These are phyloP conservation scores for Haematococcus lacustris DNA, from an alignment of 139 green algal species.

Conservation along the genomic window DNA sequence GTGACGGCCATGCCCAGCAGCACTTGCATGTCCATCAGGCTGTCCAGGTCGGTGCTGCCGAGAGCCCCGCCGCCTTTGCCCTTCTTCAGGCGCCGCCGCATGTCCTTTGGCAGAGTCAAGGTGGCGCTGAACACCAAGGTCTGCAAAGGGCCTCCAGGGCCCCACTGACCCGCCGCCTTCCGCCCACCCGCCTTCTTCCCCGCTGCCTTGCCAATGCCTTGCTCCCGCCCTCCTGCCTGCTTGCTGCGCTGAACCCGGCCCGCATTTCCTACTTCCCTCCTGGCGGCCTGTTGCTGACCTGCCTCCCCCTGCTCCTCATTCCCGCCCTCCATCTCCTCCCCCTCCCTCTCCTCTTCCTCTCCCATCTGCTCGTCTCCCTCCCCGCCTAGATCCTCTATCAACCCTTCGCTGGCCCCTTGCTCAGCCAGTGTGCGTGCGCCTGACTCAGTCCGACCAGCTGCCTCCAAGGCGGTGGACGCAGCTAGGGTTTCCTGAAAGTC, in stretches of 20 bases:
- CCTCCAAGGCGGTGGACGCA: too few species aligned
- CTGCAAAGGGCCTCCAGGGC: slow-evolving; percentile 56
- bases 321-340: background rate
- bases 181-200: background rate
- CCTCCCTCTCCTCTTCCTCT: background rate
- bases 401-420: too few species aligned
- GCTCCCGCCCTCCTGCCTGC: background rate
- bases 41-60: slow-evolving; percentile 58
- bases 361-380: too few species aligned
- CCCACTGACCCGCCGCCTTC: slow-evolving; percentile 5
- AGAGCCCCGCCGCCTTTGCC: slow-evolving; percentile 58
- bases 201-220: background rate
- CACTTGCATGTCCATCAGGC: slow-evolving; percentile 65
- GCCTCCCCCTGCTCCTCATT: slow-evolving; percentile 5
- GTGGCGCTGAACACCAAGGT: slow-evolving; percentile 96
- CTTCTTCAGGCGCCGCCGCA: slow-evolving; percentile 62
- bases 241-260: background rate
- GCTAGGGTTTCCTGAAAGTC: slow-evolving; percentile 19
- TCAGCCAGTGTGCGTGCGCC: too few species aligned
- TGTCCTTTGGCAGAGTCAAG: slow-evolving; percentile 74
- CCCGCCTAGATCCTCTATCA: too few species aligned
- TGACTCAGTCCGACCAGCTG: too few species aligned
- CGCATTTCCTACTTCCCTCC: too few species aligned
- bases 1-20: too few species aligned
- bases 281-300: too few species aligned